Conservation (phyloP, 2,329 filamentous ascomycete species). For the Colletotrichum sp. region DNA sequence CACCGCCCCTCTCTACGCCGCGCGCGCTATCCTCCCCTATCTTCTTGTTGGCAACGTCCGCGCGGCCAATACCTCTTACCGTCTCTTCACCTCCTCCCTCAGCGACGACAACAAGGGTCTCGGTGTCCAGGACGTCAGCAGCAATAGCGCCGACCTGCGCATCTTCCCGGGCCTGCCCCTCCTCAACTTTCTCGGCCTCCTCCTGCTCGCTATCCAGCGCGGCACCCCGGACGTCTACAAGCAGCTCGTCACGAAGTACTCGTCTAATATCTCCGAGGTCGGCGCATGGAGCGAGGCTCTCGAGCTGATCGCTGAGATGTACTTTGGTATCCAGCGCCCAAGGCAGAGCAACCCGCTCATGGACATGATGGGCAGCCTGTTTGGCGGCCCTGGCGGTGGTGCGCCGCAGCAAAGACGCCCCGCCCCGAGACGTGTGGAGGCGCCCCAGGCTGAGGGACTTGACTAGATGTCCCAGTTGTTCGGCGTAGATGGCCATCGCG, state of each 20-base stretch:
- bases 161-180: slow-evolving; percentile 93
- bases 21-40: slow-evolving; percentile 87
- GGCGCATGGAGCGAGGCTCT: slow-evolving; percentile 81
- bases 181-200: slow-evolving; percentile 88
- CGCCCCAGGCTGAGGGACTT: slow-evolving; percentile 62
- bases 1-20: slow-evolving; percentile 84
- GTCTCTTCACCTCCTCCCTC: slow-evolving; percentile 56
- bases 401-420: slow-evolving; percentile 41
- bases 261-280: slow-evolving; percentile 75
- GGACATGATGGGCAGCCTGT: slow-evolving; percentile 97
- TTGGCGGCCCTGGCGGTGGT: slow-evolving; percentile 73
- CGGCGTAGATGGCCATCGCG: neutral
- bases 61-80: slow-evolving; percentile 82
- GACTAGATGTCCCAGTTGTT: slow-evolving; percentile 47
- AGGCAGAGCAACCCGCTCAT: slow-evolving; percentile 90
- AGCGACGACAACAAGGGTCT: slow-evolving; percentile 54
- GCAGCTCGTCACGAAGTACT: slow-evolving; percentile 83
- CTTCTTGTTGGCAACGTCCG: slow-evolving; percentile 89
- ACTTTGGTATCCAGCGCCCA: slow-evolving; percentile 90
- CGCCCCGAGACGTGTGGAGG: slow-evolving; percentile 48
- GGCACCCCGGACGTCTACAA: slow-evolving; percentile 79
- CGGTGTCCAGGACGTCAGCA: slow-evolving; percentile 81
- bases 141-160: slow-evolving; percentile 72
- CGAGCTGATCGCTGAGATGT: slow-evolving; percentile 91
- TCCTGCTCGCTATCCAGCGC: slow-evolving; percentile 83